Evolutionary conservation across 805 yeast genomes (phyloP).

Genomic region (Priceomyces medius): DNA sequence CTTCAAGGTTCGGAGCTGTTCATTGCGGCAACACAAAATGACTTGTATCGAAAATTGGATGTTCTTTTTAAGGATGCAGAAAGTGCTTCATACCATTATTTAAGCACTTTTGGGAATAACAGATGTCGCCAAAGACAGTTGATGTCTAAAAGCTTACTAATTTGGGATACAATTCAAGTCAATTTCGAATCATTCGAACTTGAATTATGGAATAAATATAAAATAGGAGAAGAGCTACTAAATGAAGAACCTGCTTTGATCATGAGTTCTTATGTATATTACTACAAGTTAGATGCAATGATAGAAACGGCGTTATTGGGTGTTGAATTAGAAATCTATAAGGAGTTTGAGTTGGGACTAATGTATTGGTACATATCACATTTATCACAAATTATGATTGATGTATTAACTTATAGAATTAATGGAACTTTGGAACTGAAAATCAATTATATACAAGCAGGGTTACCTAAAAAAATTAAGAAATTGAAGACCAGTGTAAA

Average conservation of each 20-base stretch:
- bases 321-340: slow-evolving; percentile 71
- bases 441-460: slow-evolving; percentile 31
- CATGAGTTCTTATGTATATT: slow-evolving; percentile 66
- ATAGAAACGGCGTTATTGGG: slow-evolving; percentile 69
- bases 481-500: slow-evolving; percentile 52
- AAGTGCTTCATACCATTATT: slow-evolving; percentile 35
- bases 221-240: slow-evolving; percentile 34
- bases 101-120: slow-evolving; percentile 47
- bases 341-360: slow-evolving; percentile 63
- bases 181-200: slow-evolving; percentile 65
- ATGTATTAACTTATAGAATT: slow-evolving; percentile 46
- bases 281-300: slow-evolving; percentile 69
- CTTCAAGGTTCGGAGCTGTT: slow-evolving; percentile 13
- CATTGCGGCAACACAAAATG: slow-evolving; percentile 6
- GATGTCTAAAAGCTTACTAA: slow-evolving; percentile 50
- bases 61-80: slow-evolving; percentile 47
- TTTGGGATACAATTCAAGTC: slow-evolving; percentile 82
- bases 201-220: slow-evolving; percentile 32
- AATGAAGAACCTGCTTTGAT: slow-evolving; percentile 55
- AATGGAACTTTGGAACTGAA: slow-evolving; percentile 31
- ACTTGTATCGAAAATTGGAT: slow-evolving; percentile 13
- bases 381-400: slow-evolving; percentile 38
- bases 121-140: slow-evolving; percentile 83
- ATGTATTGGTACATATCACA: slow-evolving; percentile 69
- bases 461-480: slow-evolving; percentile 41